phyloP scores from a whole-genome alignment of 257 asterid species.

The Gentiana straminea region DNA sequence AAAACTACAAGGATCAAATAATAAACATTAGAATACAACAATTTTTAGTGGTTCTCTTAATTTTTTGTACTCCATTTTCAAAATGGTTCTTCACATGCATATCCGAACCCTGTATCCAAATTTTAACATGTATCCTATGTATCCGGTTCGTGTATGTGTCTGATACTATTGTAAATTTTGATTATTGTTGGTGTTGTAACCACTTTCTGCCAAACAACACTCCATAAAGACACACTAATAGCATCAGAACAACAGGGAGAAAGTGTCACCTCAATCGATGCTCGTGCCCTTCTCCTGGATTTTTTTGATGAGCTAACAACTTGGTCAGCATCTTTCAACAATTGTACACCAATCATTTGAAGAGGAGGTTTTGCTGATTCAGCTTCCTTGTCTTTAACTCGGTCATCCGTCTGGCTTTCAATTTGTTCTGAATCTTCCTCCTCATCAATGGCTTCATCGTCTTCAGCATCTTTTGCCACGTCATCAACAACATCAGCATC shows the following conservation, averaged over 20 bases:
- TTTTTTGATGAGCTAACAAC: slow-evolving; percentile 65
- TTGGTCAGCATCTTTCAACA: slow-evolving; percentile 75
- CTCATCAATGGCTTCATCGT: slow-evolving; percentile 60
- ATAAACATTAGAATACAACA: no score
- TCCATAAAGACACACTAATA: no score
- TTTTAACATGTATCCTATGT: no score
- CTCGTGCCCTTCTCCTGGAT: slow-evolving; percentile 54
- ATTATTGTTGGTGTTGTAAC: no score
- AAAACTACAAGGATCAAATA: no score
- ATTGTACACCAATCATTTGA: slow-evolving; percentile 97
- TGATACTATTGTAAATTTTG: no score
- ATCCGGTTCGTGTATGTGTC: no score
- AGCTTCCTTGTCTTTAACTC: slow-evolving; percentile 71
- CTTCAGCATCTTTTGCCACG: slow-evolving; percentile 53
- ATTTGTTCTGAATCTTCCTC: slow-evolving; percentile 67
- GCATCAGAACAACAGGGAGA: background rate
- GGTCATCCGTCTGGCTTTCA: slow-evolving; percentile 64
- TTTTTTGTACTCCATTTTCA: no score
- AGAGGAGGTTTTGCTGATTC: slow-evolving; percentile 66
- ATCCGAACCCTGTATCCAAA: no score
- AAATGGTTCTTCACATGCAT: no score
- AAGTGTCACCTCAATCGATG: slow-evolving; percentile 49
- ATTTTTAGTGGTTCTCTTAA: no score
- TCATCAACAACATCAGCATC: slow-evolving; percentile 40
- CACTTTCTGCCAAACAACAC: no score